These are phyloP conservation scores for Hypoxylon sp. DNA, from an alignment of 2,329 filamentous ascomycete species.

Conservation along the genomic window DNA sequence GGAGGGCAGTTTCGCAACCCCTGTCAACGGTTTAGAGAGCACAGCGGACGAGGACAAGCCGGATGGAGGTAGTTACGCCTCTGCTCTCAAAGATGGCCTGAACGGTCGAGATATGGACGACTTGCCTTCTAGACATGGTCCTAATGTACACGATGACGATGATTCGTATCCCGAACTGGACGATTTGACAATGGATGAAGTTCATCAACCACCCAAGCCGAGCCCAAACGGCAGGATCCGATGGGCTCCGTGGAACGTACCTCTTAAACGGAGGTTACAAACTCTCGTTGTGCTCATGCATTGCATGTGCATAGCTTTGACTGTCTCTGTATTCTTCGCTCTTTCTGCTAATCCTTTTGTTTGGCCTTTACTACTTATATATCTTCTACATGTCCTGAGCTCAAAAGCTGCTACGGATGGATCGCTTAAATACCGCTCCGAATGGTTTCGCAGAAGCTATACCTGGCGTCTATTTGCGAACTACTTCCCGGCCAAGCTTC, in stretches of 20 bases:
- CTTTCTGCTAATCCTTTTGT: conserved; percentile 91
- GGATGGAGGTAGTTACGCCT: conserved; percentile 36
- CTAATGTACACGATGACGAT: conserved; percentile 49
- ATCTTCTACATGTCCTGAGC: conserved; percentile 86
- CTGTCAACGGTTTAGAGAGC: conserved; percentile 29
- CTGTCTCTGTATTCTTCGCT: conserved; percentile 88
- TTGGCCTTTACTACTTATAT: conserved; percentile 84
- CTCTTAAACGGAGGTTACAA: conserved; percentile 79
- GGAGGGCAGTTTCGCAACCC: conserved; percentile 14
- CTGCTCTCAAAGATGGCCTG: conserved; percentile 40
- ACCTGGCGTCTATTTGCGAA: conserved; percentile 92
- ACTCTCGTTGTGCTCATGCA: conserved; percentile 84
- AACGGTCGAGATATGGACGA: conserved; percentile 29
- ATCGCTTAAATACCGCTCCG: conserved; percentile 79
- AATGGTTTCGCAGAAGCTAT: conserved; percentile 78
- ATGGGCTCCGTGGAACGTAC: conserved; percentile 86
- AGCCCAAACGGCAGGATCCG: conserved; percentile 70
- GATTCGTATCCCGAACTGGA: conserved; percentile 56
- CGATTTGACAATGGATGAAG: conserved; percentile 52
- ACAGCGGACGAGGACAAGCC: conserved; percentile 23
- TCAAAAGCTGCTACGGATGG: conserved; percentile 85
- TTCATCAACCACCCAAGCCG: conserved; percentile 48
- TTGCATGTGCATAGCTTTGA: conserved; percentile 77
- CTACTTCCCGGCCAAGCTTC: conserved; percentile 91
- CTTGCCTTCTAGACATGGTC: not conserved